Conservation (phyloP, 129 eudicot genomes). For the Calendula officinalis region DNA sequence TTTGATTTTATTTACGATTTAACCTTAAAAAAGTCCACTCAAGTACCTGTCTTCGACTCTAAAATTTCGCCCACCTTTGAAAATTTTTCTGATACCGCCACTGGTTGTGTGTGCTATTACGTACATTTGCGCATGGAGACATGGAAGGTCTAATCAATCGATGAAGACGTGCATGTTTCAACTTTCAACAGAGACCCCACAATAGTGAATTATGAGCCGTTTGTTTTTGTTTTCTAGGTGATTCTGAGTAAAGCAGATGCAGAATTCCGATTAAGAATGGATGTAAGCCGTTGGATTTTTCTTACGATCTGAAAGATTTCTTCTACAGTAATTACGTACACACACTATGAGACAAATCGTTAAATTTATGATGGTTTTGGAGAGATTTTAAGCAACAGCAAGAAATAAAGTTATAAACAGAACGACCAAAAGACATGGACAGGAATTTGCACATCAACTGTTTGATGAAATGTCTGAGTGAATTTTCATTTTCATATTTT, state of each 20-base stretch:
- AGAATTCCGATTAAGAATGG: background rate
- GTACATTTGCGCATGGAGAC: slow-evolving; percentile 23
- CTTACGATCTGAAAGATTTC: slow-evolving; percentile 20
- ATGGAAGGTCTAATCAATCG: slow-evolving; percentile 31
- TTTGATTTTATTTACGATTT: too few relatives aligned
- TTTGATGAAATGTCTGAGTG: too few relatives aligned
- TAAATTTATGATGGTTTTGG: too few relatives aligned
- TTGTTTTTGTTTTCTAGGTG: background rate
- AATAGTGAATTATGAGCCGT: slow-evolving; percentile 13
- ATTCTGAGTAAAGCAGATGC: background rate
- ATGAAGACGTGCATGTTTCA: slow-evolving; percentile 25
- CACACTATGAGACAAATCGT: background rate
- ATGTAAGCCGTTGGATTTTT: slow-evolving; percentile 22
- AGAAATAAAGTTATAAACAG: too few relatives aligned
- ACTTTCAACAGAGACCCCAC: slow-evolving; percentile 27
- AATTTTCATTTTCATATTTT: too few relatives aligned
- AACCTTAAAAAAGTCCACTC: too few relatives aligned
- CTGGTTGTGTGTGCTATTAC: background rate
- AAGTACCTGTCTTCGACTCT: too few relatives aligned
- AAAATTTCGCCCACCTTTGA: too few relatives aligned
- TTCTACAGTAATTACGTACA: slow-evolving; percentile 8
- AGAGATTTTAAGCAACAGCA: too few relatives aligned
- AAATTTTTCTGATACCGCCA: too few relatives aligned
- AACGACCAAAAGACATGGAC: too few relatives aligned
- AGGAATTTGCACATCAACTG: too few relatives aligned